phyloP scores from a whole-genome alignment of 1,284 basidiomycete species.

The Fomes fomentarius region DNA sequence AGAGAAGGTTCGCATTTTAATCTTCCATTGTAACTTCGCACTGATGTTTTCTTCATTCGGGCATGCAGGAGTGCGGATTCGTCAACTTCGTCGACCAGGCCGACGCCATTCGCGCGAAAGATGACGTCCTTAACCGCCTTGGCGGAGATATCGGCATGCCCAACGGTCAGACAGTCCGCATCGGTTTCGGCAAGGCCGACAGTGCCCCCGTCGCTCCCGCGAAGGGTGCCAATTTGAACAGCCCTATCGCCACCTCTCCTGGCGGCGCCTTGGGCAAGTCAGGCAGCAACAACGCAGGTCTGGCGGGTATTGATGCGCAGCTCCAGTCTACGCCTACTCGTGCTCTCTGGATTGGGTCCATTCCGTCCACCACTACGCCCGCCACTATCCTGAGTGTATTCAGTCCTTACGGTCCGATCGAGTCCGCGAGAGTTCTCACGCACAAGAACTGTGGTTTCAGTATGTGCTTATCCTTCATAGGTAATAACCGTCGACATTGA shows the following conservation, averaged over 20 bases:
- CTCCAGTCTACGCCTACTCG: slow-evolving; percentile 87
- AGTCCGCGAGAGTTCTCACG: slow-evolving; percentile 92
- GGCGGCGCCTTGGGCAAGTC: slow-evolving; percentile 55
- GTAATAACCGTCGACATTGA: slow-evolving; percentile 17
- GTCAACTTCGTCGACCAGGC: slow-evolving; percentile 97
- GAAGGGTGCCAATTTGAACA: slow-evolving; percentile 66
- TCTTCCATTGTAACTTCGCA: neutral
- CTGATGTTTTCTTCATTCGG: neutral
- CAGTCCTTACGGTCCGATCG: slow-evolving; percentile 95
- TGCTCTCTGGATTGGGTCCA: slow-evolving; percentile 95
- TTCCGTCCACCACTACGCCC: slow-evolving; percentile 91
- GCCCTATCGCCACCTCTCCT: slow-evolving; percentile 66
- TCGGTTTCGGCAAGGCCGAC: slow-evolving; percentile 97
- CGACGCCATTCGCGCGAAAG: slow-evolving; percentile 94
- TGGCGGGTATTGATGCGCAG: slow-evolving; percentile 77
- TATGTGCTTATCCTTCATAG: slow-evolving; percentile 42
- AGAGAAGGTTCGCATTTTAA: slow-evolving; percentile 78
- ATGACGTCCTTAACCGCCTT: slow-evolving; percentile 93
- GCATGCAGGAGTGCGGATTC: slow-evolving; percentile 89
- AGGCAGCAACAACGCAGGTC: slow-evolving; percentile 46
- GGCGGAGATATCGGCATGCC: slow-evolving; percentile 94
- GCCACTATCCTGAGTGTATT: slow-evolving; percentile 92
- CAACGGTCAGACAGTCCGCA: slow-evolving; percentile 91
- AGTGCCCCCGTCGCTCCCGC: slow-evolving; percentile 89
- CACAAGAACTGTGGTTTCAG: slow-evolving; percentile 98